These are phyloP conservation scores for Plasmodium malariae DNA, from an alignment of 169 alveolate species.

Conservation along the genomic window DNA sequence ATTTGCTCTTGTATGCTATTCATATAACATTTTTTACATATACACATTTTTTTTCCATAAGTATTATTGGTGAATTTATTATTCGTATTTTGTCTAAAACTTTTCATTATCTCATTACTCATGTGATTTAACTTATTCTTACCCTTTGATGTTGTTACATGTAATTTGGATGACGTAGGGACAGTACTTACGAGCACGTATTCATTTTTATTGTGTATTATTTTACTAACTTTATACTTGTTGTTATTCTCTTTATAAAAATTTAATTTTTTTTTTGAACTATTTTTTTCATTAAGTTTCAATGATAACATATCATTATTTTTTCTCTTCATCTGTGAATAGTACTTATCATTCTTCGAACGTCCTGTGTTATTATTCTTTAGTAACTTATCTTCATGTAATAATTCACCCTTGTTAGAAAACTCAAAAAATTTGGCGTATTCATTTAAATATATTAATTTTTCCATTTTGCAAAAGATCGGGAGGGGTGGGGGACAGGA, in stretches of 20 bases:
- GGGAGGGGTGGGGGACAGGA: too few relatives aligned
- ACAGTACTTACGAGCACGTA: slow-evolving; percentile 2
- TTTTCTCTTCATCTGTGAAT: slow-evolving; percentile 24
- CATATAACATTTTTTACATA: slow-evolving; percentile 56
- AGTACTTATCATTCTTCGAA: slow-evolving; percentile 3
- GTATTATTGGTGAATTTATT: neutral
- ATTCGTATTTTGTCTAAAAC: neutral
- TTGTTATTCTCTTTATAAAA: slow-evolving; percentile 17
- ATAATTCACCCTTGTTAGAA: neutral
- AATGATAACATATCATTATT: slow-evolving; percentile 4
- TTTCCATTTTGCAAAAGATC: slow-evolving; percentile 24
- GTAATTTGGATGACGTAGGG: neutral
- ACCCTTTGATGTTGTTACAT: neutral
- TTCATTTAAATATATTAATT: slow-evolving; percentile 18
- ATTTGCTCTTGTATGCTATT: slow-evolving; percentile 29
- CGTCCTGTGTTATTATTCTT: neutral
- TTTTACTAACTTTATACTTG: slow-evolving; percentile 12
- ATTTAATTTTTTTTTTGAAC: slow-evolving; percentile 25
- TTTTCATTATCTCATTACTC: slow-evolving; percentile 11
- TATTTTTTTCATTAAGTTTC: slow-evolving; percentile 16
- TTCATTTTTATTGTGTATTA: slow-evolving; percentile 20
- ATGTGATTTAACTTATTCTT: neutral
- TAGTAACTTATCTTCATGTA: slow-evolving; percentile 5
- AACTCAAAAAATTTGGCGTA: slow-evolving; percentile 21
- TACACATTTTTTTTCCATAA: slow-evolving; percentile 2